Base-by-base conservation (phyloP, 78 protist species). In the Planoprotostelium fungivorum region DNA sequence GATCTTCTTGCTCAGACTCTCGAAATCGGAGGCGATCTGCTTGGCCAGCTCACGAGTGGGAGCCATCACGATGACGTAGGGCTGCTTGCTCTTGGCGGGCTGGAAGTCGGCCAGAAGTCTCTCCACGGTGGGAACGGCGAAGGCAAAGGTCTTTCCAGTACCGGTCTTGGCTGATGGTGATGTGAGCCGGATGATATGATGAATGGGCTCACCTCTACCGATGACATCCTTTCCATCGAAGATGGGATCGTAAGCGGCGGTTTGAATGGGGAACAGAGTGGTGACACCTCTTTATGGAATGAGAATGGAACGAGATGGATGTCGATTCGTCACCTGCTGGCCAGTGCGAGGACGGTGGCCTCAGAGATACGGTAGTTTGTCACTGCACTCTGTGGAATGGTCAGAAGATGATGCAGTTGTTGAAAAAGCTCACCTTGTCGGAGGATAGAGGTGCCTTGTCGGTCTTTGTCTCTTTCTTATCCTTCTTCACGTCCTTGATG, bases 31-130 rank as follows among this genome's bases (percentile, higher is more conserved):
- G 29, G 16, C 86, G 28, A 92, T 94, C 91, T 96, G 97, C 34
- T 29, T 5, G 9, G 96, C 97, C 25, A 96, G 93, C 90, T 96
- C 96, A 28, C 97, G 95, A 31, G 96, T 94, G 0, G 97, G 97
- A 1, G 96, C 94, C 84, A 96, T 84, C 31, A 90, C 38, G 28
- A 96, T 31, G 0, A 38, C 91, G 9, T 38, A 34, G 38, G 96
- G 96, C 0, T 94, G 94, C 1, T 93, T 89, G 29, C 92, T 88
- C 0, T 0, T 1, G 34, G 28, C 0, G 28, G 83, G 51, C 31
- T 29, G 9, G 35, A 38, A 85, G 89, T 39, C 84, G 0, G n/a
- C 39, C 31, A 35, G 0, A 23, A 88, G 84, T 35, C 38, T 29
- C 36, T 86, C 84, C 16, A 89, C 38, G 85, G 89, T 88, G 31